Percentiles rank a stretch among this genome's conserved stretches.
Evolutionary conservation across 1,284 basidiomycete genomes (phyloP).

Genomic region (Gymnopus androsaceus): DNA sequence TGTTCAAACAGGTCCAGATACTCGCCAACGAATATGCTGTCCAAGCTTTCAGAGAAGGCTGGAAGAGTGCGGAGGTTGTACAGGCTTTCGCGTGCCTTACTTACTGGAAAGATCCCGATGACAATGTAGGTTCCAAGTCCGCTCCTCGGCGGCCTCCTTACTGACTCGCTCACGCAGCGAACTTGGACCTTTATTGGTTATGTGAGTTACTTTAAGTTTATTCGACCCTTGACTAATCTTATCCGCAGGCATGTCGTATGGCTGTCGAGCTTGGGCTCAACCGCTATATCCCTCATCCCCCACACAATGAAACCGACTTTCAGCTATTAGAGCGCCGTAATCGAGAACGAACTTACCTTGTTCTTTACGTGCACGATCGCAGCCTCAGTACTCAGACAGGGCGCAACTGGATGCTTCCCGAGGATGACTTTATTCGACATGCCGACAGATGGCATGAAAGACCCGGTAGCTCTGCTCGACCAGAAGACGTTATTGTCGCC

Average conservation of each 20-base stretch:
- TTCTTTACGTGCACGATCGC: constrained; percentile 81
- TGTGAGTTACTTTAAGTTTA: constrained; percentile 42
- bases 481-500: constrained; percentile 77
- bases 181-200: constrained; percentile 86
- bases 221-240: constrained; percentile 18
- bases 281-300: constrained; percentile 56
- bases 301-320: constrained; percentile 59
- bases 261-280: constrained; percentile 80
- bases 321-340: constrained; percentile 75
- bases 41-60: constrained; percentile 74
- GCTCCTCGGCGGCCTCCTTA: constrained; percentile 16
- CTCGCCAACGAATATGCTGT: constrained; percentile 71
- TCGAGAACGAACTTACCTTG: constrained; percentile 79
- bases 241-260: constrained; percentile 75
- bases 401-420: constrained; percentile 81
- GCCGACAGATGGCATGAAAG: constrained; percentile 70
- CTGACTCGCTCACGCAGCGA: constrained; percentile 45
- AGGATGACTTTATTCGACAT: constrained; percentile 73
- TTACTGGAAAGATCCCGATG: constrained; percentile 85
- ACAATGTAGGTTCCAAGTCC: constrained; percentile 52
- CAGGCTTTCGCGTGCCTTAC: constrained; percentile 84
- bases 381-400: constrained; percentile 83
- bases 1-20: constrained; percentile 67
- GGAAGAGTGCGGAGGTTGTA: constrained; percentile 78
- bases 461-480: constrained; percentile 54